These are phyloP conservation scores for Streptanthus diversifolius DNA, from an alignment of 345 rosid species.

Conservation along the genomic window DNA sequence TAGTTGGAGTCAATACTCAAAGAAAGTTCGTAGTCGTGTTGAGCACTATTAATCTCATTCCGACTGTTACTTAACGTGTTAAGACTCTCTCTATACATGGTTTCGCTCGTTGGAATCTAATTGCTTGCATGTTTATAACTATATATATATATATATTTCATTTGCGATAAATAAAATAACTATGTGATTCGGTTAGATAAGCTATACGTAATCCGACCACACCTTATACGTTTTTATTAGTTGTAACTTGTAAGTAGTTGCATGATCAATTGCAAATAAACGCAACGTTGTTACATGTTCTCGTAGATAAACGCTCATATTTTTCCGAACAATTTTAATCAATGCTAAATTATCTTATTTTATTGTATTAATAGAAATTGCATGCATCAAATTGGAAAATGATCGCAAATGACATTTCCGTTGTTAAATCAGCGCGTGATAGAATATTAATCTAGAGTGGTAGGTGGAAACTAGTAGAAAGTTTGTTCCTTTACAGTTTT, in stretches of 20 bases:
- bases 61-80: neutral
- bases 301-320: neutral
- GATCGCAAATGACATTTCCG: neutral
- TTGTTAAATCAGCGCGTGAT: neutral
- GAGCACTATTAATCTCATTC: neutral
- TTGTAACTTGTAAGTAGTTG: neutral
- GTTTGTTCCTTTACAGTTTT: too few relatives aligned
- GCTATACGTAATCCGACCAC: neutral
- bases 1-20: constrained; percentile 1
- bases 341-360: neutral
- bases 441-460: too few relatives aligned
- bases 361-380: neutral
- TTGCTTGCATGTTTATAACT: neutral
- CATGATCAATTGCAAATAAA: too few relatives aligned
- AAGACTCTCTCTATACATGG: neutral
- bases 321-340: neutral
- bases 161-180: neutral
- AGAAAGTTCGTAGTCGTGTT: constrained; percentile 19
- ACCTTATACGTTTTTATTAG: neutral
- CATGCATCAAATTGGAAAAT: neutral
- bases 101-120: neutral
- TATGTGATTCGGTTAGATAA: neutral
- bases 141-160: neutral
- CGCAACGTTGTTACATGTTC: neutral
- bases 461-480: too few relatives aligned